Base-by-base conservation (phyloP, 495 filamentous ascomycete genomes). In the Filosporella fistucella region DNA sequence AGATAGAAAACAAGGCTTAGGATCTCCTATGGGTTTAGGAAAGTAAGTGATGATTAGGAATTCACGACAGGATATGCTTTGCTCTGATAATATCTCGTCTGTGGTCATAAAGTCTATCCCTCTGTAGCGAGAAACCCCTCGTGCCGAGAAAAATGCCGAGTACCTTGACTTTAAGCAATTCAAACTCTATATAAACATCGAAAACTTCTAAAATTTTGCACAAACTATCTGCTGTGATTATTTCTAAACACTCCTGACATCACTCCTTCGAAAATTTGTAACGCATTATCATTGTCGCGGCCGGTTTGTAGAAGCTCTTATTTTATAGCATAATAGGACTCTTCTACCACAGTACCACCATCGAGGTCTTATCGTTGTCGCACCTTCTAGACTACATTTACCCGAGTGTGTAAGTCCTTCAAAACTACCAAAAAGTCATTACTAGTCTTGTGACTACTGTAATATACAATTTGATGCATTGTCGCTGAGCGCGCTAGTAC, bases 101-200 rank as follows among this genome's bases (percentile, higher is more conserved):
- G n/a, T n/a, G n/a, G n/a, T n/a, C n/a, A n/a, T 35, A 35, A 35
- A 12, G 33, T 35, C 33, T 35, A 35, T n/a, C 33, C 33, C 33
- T 35, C 13, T 17, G 33, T 35, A 35, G 33, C 33, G 33, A 35
- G 18, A 35, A 35, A 35, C 33, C 33, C 33, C n/a, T 17, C 33
- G 33, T 35, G 33, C 33, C 33, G 33, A 35, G 18, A 35, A 35
- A n/a, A 35, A 35, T 14, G 18, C 18, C 33, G n/a, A 17, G 33
- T 35, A 35, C 33, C 18, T 35, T 35, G 33, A 35, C 33, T 35
- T 35, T 35, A 35, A 35, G 18, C 18, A 35, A 14, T 35, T 35
- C 33, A 35, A 35, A 35, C 18, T 17, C 18, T 35, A n/a, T 35
- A 35, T 17, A 35, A 7, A 35, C n/a, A 35, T 35, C 33, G 33